phyloP scores from a whole-genome alignment of 805 yeast genomes.

The Candida argentea region DNA sequence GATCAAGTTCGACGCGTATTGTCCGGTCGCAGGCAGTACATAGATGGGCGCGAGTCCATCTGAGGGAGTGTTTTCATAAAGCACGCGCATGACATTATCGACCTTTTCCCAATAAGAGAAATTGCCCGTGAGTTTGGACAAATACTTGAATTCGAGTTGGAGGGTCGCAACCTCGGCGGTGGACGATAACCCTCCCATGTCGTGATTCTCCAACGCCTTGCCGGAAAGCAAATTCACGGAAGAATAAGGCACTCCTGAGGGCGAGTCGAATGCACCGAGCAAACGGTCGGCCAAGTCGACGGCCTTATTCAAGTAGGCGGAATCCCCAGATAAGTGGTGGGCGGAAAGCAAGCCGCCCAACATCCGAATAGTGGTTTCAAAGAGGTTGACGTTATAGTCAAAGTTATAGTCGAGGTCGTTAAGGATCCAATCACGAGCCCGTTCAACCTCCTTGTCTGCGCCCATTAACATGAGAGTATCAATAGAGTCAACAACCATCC shows the following conservation, averaged over 20 bases:
- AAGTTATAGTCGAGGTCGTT: slow-evolving; percentile 60
- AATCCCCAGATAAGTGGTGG: slow-evolving; percentile 58
- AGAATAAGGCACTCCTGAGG: slow-evolving; percentile 67
- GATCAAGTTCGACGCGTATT: slow-evolving; percentile 52
- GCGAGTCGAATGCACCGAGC: slow-evolving; percentile 56
- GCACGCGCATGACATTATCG: slow-evolving; percentile 60
- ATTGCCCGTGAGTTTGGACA: slow-evolving; percentile 75
- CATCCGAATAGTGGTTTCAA: slow-evolving; percentile 94
- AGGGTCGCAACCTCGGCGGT: slow-evolving; percentile 86
- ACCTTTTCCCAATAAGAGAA: slow-evolving; percentile 65
- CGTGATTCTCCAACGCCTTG: slow-evolving; percentile 49
- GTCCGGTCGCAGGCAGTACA: slow-evolving; percentile 66
- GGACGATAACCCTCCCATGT: slow-evolving; percentile 68
- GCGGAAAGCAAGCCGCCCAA: slow-evolving; percentile 89
- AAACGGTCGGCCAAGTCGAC: slow-evolving; percentile 64
- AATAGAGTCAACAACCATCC: slow-evolving; percentile 84
- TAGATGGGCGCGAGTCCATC: slow-evolving; percentile 81
- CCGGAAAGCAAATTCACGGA: slow-evolving; percentile 65
- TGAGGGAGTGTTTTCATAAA: slow-evolving; percentile 53
- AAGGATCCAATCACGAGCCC: slow-evolving; percentile 68
- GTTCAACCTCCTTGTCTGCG: slow-evolving; percentile 46
- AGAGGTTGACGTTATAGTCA: slow-evolving; percentile 68
- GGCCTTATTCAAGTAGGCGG: slow-evolving; percentile 67
- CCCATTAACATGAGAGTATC: slow-evolving; percentile 80
- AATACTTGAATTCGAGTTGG: slow-evolving; percentile 79